Evolutionary conservation across 768 basidiomycete genomes (phyloP), one percentile per base, ranked within the genome.

Genomic region (Sporobolomyces roseus): DNA sequence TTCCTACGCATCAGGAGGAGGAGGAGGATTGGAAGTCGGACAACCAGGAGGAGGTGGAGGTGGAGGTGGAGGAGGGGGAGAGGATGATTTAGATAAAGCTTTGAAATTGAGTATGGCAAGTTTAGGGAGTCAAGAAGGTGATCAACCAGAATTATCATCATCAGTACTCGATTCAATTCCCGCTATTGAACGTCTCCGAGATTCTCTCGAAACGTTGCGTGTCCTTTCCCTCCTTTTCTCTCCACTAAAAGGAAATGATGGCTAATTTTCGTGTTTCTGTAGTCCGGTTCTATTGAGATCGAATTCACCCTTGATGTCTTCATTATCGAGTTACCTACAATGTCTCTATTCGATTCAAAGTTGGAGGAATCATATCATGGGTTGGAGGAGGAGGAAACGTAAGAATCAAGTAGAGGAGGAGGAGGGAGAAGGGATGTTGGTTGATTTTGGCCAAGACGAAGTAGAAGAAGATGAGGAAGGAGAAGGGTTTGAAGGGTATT

Each of bases 31-130:
- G n/a, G n/a, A n/a, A n/a, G n/a, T n/a, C n/a, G n/a, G 12, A 43
- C 41, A 17, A 45, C 38, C n/a, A 56, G 8, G 55, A 38, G 38
- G 38, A 17, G 38, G 17, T 41, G 27, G 50, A 29, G 25, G 25
- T 25, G 50, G 25, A 29, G 10, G 27, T 19, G 9, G 30, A 29
- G 36, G 49, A 49, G 55, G 33, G 8, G 56, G 54, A 7, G 71
- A 65, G 14, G 66, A 65, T 29, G 70, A 72, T 14, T 16, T 72
- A 16, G 32, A 5, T 32, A 68, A 72, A 61, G 71, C 71, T 12
- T 52, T 72, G 49, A 55, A 51, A 45, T 29, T 66, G 49, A 62
- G 59, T 27, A 62, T 72, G 65, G 63, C 51, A 17, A 46, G 33
- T 51, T 12, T 63, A 6, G 45, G 50, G 27, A 52, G 62, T 5